Evolutionary conservation across 305 asterid species (phyloP).

Genomic region (Fraxinus sp.): DNA sequence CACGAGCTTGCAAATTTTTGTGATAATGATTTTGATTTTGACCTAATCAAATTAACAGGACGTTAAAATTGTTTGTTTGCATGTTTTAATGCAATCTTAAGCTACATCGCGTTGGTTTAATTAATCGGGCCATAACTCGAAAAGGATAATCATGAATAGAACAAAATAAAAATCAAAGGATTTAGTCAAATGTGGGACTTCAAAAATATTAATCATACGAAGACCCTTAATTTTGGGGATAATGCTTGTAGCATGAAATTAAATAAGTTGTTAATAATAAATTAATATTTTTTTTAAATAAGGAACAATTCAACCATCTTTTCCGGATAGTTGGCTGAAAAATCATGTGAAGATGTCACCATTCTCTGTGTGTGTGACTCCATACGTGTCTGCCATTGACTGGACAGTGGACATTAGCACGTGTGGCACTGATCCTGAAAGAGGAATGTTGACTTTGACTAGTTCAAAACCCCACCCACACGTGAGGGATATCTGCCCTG

Average conservation of each 20-base stretch:
- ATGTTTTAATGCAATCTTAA: not conserved
- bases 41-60: not conserved
- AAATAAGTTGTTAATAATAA: not conserved
- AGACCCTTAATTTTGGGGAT: not conserved
- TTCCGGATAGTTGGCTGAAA: slow-evolving; percentile 21
- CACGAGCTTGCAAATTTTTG: not conserved
- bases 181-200: not conserved
- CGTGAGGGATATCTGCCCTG: slow-evolving; percentile 46
- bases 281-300: not conserved
- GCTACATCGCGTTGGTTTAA: not conserved
- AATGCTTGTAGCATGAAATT: not conserved
- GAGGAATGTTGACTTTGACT: slow-evolving; percentile 39
- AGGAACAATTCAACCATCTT: slow-evolving; percentile 17
- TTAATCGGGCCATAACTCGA: not conserved
- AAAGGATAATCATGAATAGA: not conserved
- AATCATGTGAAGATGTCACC: slow-evolving; percentile 42
- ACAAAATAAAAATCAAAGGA: not conserved
- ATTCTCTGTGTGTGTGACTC: slow-evolving; percentile 7
- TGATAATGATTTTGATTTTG: not conserved
- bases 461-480: slow-evolving; percentile 46
- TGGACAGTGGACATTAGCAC: slow-evolving; percentile 42
- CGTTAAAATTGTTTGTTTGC: not conserved
- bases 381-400: slow-evolving; percentile 53
- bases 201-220: not conserved
- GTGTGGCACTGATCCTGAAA: slow-evolving; percentile 31